Base-by-base conservation (phyloP, 116 monocot genomes). In the Dioscorea cayenensis region DNA sequence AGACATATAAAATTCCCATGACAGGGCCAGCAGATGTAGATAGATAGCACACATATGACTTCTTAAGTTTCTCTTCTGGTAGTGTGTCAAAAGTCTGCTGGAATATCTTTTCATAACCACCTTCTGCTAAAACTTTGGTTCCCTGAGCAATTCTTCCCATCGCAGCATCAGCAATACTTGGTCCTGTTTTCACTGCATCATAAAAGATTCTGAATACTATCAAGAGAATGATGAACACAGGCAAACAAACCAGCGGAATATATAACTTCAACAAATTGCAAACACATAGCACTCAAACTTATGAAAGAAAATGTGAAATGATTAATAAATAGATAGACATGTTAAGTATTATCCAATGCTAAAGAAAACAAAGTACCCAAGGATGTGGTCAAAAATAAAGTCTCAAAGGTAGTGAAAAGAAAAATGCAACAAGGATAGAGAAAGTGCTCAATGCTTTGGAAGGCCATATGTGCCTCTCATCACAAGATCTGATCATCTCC, bases 11-110 rank as follows among this genome's bases (percentile, higher is more conserved):
- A 63, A 89, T 77, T 78, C 92, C 87, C 78, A 85, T 84, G 60
- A 94, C 84, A 71, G 93, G 93, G 22, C 93, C 93, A 74, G 93
- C 93, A 32, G 93, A 94, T 55, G 93, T 94, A 69, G 93, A 94
- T 49, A 94, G 75, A 65, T 81, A 89, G 70, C 89, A 92, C 9
- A 84, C 84, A 64, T 78, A 89, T 50, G 81, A 80, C 35, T 77
- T 78, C 66, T 75, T 84, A 38, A 92, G 86, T 65, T 89, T 75
- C 70, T 92, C 92, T 35, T 84, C 92, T 36, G 84, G 86, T 60
- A 78, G 43, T 66, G 76, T 74, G 23, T 89, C 92, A 71, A 92
- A 92, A 52, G 92, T 89, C 61, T 83, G 79, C 36, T 59, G 76
- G 67, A 92, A 92, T 49, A 92, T 89, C 48, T 89, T 86, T 51